phyloP scores from a whole-genome alignment of 2,329 filamentous ascomycete species.

The Orbilia oligospora region DNA sequence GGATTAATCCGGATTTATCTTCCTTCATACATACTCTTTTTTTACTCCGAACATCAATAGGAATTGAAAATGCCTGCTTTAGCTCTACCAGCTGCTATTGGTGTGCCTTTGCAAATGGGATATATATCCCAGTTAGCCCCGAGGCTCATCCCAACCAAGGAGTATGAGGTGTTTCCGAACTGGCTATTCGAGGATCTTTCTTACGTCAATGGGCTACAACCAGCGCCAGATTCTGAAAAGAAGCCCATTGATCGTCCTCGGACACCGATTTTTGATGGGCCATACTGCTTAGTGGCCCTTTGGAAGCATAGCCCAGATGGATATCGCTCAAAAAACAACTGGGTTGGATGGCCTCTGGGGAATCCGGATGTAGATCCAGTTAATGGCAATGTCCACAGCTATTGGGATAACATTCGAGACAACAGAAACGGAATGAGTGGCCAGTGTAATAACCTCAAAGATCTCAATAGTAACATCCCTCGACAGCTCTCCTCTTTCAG shows the following conservation, averaged over 20 bases:
- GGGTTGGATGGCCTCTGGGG: slow-evolving; percentile 3
- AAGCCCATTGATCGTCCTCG: too few relatives aligned
- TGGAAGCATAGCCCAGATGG: background rate
- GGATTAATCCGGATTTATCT: background rate
- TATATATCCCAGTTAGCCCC: background rate
- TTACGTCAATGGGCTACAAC: background rate
- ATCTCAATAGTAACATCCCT: background rate
- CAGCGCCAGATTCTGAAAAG: background rate
- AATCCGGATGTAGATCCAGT: background rate
- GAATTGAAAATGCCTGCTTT: background rate
- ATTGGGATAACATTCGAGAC: slow-evolving; percentile 7
- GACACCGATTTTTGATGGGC: background rate
- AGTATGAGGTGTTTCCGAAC: background rate
- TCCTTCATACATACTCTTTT: background rate
- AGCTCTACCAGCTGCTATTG: background rate
- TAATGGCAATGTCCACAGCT: background rate
- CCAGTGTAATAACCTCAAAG: slow-evolving; percentile 24
- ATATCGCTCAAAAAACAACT: too few relatives aligned
- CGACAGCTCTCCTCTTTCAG: slow-evolving; percentile 3
- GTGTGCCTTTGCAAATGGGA: background rate
- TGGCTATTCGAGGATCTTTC: slow-evolving; percentile 15
- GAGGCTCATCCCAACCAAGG: background rate
- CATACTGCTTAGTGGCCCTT: background rate
- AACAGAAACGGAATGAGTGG: slow-evolving; percentile 3
- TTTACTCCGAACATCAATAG: background rate